Base-by-base conservation (phyloP, 768 basidiomycete species). In the Lentinus brumalis region DNA sequence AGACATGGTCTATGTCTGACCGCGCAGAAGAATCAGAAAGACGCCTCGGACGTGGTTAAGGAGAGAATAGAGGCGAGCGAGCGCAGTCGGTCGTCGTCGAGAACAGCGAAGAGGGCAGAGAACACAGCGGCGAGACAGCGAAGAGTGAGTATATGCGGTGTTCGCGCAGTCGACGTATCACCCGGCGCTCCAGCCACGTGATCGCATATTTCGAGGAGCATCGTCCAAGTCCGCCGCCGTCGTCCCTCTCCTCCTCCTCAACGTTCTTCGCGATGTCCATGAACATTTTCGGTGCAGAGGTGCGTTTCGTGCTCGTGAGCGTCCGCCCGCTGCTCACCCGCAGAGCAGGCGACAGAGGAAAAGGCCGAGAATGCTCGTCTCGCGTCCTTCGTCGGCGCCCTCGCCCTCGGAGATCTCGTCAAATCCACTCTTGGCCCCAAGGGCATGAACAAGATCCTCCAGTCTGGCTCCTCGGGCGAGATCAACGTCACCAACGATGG, bases 391-490 rank as follows among this genome's bases (percentile, higher is more conserved):
- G 92, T 99, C 56, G 97, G 97, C 38, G 96, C 97, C 6, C 86
- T 97, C 67, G 97, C 97, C 0, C 83, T 99, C 38, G 97, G 97
- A 45, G 97, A 99, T 79, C 87, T 99, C 66, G 96, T 99, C 70
- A 98, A 98, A 78, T 96, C 95, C 1, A 99, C 97, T 8, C 84
- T 99, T 2, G 97, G 97, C 9, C 97, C 97, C 26, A 98, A 99
- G 76, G 97, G 97, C 57, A 99, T 98, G 96, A 98, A 98, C 87
- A 98, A 98, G 81, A 98, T 99, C 64, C 86, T 99, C 15, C 96
- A 96, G 75, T 96, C 94, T 1, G 86, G 76, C 1, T 92, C 94
- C 5, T 86, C 89, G 0, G 94, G 94, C 5, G 92, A 95, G 31
- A 92, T 99, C 69, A 97, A 88, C 65, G 96, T 99, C 51, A 99